Percentiles rank a stretch among this genome's conserved stretches.
These are phyloP conservation scores for Fusarium sublunatum DNA, from an alignment of 2,329 filamentous ascomycete genomes.

Conservation along the genomic window DNA sequence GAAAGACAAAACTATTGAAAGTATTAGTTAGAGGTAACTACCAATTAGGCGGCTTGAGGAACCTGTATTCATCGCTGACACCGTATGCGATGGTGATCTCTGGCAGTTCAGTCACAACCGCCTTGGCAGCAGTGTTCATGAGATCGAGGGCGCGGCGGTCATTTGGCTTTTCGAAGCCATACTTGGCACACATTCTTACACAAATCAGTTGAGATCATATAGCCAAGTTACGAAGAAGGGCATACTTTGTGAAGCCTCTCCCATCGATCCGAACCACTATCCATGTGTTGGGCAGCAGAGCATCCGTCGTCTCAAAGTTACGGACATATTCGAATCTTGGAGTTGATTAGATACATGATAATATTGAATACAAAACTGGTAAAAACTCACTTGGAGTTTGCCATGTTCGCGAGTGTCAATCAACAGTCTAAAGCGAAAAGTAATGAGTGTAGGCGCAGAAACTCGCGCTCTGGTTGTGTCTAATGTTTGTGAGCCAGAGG, in stretches of 20 bases:
- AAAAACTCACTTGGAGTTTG: constrained; percentile 63
- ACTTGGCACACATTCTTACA: constrained; percentile 80
- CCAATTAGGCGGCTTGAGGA: constrained; percentile 12
- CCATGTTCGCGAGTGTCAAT: constrained; percentile 54
- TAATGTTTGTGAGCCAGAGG: constrained; percentile 36
- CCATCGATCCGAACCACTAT: constrained; percentile 95
- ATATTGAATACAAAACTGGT: background rate
- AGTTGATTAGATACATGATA: constrained; percentile 24
- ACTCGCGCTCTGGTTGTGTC: constrained; percentile 18
- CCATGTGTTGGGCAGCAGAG: constrained; percentile 90
- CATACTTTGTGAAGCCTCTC: constrained; percentile 91
- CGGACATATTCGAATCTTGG: constrained; percentile 93
- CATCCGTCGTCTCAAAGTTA: constrained; percentile 84
- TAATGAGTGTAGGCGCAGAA: constrained; percentile 6
- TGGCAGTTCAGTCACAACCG: constrained; percentile 83
- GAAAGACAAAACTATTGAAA: constrained; percentile 80
- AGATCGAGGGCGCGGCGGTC: constrained; percentile 87
- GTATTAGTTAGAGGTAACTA: constrained; percentile 6
- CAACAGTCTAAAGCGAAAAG: constrained; percentile 2
- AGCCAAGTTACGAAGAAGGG: background rate
- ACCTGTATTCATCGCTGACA: constrained; percentile 93
- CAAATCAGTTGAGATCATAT: constrained; percentile 26
- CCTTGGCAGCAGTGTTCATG: constrained; percentile 93
- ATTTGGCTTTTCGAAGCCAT: constrained; percentile 91
- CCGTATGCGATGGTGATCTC: constrained; percentile 92